A percentile compares a stretch with the other conserved stretches of the same genome.
These are phyloP conservation scores for Tricholoma furcatifolium DNA, from an alignment of 768 basidiomycete species.

Conservation along the genomic window DNA sequence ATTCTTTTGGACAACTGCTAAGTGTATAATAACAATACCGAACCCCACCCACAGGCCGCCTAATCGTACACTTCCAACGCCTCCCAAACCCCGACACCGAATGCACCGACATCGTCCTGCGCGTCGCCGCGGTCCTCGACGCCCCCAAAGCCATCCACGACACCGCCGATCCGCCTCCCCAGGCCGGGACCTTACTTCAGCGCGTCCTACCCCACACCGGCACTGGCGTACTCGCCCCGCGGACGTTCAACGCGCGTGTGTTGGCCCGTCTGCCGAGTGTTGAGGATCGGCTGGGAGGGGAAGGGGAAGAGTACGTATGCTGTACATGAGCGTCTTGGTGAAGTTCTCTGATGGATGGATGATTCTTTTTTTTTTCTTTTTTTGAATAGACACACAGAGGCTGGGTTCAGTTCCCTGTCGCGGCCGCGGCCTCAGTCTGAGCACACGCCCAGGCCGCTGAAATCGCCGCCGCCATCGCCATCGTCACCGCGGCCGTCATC, in stretches of 20 bases:
- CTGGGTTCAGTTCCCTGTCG: no score
- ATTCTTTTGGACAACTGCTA: neutral
- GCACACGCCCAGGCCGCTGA: no score
- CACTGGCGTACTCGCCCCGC: neutral
- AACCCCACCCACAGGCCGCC: neutral
- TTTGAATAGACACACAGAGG: no score
- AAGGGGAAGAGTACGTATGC: no score
- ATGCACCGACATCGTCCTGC: neutral
- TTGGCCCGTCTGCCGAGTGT: neutral
- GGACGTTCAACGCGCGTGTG: neutral
- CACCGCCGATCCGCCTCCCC: neutral
- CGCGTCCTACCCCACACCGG: neutral
- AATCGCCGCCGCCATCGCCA: no score
- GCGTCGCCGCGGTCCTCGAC: neutral
- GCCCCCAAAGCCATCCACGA: neutral
- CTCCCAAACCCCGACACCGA: neutral
- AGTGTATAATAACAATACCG: neutral
- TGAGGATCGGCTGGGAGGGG: no score
- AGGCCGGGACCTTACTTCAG: neutral
- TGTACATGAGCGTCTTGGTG: no score
- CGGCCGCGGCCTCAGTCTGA: no score
- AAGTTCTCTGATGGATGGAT: no score
- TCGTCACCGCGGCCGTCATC: no score
- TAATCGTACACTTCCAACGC: neutral
- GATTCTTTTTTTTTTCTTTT: no score